phyloP scores from a whole-genome alignment of 768 basidiomycete species.

The Roridomyces roridus region DNA sequence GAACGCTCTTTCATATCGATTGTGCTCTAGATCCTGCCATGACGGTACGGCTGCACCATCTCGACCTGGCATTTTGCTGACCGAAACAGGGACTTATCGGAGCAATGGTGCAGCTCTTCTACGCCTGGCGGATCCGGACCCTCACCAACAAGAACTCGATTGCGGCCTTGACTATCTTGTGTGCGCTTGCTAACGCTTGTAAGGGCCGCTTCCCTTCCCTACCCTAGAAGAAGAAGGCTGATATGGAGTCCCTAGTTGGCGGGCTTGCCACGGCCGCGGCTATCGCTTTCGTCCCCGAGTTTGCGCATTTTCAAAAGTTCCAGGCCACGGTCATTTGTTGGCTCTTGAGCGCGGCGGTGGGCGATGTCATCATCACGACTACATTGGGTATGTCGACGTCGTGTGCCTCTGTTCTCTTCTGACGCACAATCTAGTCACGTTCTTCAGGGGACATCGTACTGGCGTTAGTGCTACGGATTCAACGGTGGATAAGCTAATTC shows the following conservation, averaged over 20 bases:
- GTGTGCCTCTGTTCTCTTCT: no score
- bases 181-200: constrained; percentile 25
- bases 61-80: background rate
- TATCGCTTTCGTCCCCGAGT: constrained; percentile 27
- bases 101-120: constrained; percentile 29
- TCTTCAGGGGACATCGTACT: constrained; percentile 37
- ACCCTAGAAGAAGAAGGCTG: background rate
- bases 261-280: constrained; percentile 28
- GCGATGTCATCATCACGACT: constrained; percentile 34
- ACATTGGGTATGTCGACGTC: constrained; percentile 17
- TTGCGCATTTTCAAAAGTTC: constrained; percentile 29
- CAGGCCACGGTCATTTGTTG: constrained; percentile 24
- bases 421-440: constrained; percentile 4
- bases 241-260: constrained; percentile 8
- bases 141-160: constrained; percentile 23
- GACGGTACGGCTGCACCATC: constrained; percentile 19
- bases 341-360: constrained; percentile 22
- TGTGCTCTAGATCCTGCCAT: constrained; percentile 27
- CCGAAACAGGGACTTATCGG: constrained; percentile 29
- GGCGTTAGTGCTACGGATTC: constrained; percentile 44
- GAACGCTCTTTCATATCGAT: background rate
- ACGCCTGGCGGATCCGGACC: constrained; percentile 32
- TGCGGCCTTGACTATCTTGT: constrained; percentile 11
- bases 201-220: constrained; percentile 1
- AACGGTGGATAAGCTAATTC: constrained; percentile 43